phyloP scores from a whole-genome alignment of 306 rosid species.

The Gillenia trifoliata region DNA sequence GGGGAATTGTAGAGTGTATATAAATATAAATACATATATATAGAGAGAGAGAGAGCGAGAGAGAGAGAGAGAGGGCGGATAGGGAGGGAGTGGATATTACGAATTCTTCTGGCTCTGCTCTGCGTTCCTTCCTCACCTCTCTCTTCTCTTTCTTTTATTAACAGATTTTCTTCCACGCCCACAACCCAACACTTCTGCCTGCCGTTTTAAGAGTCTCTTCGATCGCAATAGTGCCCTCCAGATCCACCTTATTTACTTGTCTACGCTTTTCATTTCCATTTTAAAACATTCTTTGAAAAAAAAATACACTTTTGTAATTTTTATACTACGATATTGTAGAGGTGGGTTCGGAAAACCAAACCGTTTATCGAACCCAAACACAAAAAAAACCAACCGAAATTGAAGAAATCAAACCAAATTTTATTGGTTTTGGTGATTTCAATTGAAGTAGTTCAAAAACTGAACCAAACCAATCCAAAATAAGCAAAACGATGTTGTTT shows the following conservation, averaged over 20 bases:
- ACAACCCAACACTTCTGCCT: neutral
- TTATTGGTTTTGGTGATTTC: no score
- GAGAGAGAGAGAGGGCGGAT: slow-evolving; percentile 3
- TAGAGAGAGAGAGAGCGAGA: no score
- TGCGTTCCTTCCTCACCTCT: neutral
- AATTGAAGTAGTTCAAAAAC: no score
- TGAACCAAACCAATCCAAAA: no score
- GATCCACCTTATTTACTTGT: neutral
- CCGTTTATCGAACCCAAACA: no score
- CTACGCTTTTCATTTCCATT: neutral
- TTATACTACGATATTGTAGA: no score
- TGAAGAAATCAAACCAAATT: no score
- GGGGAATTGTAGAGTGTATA: neutral
- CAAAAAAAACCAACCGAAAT: no score
- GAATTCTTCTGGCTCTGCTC: neutral
- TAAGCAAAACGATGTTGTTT: no score
- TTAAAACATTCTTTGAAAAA: neutral
- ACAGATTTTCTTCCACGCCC: neutral
- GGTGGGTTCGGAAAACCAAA: no score
- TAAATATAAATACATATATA: no score
- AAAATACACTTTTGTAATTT: no score
- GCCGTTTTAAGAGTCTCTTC: neutral
- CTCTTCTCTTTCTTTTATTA: neutral
- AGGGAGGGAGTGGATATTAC: slow-evolving; percentile 60
- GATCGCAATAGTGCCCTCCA: neutral